Evolutionary conservation across 1,139 yeast genomes (phyloP).

Genomic region (Casaregolazyma suthepensis): DNA sequence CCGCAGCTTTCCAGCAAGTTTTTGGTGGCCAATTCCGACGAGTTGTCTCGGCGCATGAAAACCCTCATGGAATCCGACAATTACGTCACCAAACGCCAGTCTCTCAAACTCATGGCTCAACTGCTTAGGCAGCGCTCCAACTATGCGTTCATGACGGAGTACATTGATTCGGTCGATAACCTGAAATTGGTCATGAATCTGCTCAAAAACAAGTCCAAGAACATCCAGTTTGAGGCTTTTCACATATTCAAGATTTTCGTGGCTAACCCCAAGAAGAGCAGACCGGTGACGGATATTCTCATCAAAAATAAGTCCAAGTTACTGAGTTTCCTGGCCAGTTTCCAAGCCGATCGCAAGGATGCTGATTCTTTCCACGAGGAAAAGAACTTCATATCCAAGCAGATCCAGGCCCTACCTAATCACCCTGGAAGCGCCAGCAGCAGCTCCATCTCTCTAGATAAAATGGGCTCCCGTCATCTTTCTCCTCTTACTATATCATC

Average conservation of each 20-base stretch:
- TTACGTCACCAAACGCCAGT: conserved; percentile 89
- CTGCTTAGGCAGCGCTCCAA: conserved; percentile 71
- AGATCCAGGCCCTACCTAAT: conserved; percentile 52
- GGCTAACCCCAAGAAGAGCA: conserved; percentile 88
- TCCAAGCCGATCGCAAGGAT: conserved; percentile 51
- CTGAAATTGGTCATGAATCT: conserved; percentile 80
- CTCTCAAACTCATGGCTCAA: conserved; percentile 69
- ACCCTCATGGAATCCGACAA: conserved; percentile 65
- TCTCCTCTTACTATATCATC: conserved; percentile 3
- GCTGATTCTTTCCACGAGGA: conserved; percentile 69
- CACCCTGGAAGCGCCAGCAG: conserved; percentile 8
- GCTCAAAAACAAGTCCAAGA: conserved; percentile 81
- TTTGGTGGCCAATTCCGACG: conserved; percentile 38
- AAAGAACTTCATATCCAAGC: conserved; percentile 69
- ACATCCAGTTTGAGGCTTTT: conserved; percentile 84
- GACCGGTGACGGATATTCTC: conserved; percentile 70
- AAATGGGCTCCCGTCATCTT: conserved; percentile 5
- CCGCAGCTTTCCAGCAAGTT: conserved; percentile 56
- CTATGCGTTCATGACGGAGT: conserved; percentile 64
- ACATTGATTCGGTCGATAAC: conserved; percentile 76
- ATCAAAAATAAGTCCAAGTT: conserved; percentile 77
- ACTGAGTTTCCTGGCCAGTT: conserved; percentile 55
- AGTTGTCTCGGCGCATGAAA: conserved; percentile 59
- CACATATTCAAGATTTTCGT: conserved; percentile 87
- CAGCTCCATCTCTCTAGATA: conserved; percentile 12